phyloP scores from a whole-genome alignment of 2,329 filamentous ascomycete species.

The Alternaria sp. region DNA sequence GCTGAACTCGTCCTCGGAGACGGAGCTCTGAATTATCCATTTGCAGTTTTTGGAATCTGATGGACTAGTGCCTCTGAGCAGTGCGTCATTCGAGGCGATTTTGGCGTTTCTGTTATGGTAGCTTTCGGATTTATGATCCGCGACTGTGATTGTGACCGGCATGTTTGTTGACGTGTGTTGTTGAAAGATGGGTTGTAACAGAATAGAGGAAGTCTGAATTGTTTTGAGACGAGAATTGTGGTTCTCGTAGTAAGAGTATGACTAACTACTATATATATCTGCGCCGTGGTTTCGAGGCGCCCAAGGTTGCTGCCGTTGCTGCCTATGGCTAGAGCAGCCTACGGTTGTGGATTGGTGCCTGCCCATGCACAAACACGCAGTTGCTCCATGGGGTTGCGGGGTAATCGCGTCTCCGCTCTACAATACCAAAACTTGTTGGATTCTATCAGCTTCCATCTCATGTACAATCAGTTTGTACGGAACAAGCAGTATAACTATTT shows the following conservation, averaged over 20 bases:
- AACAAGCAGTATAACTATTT: too few relatives aligned
- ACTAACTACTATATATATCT: neutral
- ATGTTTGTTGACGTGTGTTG: slow-evolving; percentile 4
- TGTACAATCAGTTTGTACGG: too few relatives aligned
- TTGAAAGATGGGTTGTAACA: neutral
- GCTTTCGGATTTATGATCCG: slow-evolving; percentile 8
- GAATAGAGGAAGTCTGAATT: neutral
- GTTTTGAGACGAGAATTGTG: neutral
- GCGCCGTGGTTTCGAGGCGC: neutral
- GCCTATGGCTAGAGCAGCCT: slow-evolving; percentile 1
- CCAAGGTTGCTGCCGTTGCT: neutral
- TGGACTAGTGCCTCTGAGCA: neutral
- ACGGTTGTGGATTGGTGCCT: slow-evolving; percentile 1
- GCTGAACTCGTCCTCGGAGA: slow-evolving; percentile 8
- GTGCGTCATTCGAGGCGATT: neutral
- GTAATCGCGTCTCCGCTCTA: neutral
- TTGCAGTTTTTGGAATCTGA: neutral
- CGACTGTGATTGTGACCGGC: slow-evolving; percentile 20
- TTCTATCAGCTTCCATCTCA: too few relatives aligned
- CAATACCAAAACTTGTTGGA: neutral
- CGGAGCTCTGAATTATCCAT: slow-evolving; percentile 20
- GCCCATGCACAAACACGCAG: neutral
- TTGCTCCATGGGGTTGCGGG: neutral
- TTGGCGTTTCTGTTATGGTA: neutral
- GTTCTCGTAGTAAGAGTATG: neutral